Evolutionary conservation across 768 basidiomycete genomes (phyloP), one percentile per base, ranked within the genome.

Genomic region (Calocybe gangraenosa): DNA sequence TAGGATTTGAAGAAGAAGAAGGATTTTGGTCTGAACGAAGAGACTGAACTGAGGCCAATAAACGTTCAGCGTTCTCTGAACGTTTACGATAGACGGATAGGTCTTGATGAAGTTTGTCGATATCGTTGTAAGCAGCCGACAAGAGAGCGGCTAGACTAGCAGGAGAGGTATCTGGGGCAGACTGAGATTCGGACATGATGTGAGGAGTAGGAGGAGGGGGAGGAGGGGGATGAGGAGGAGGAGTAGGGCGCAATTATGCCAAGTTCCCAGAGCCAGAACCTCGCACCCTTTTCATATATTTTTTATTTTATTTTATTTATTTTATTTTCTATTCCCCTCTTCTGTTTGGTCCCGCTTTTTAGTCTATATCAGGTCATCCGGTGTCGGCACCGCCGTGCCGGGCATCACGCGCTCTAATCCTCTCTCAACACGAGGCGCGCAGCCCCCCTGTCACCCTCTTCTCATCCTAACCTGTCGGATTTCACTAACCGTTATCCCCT

Each of bases 131-230:
- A 37, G 76, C 69, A 30, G 72, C 65, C 3, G 75, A 57, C 57
- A 86, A 78, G 38, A 84, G 71, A 6, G 66, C 53, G 11, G 82
- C 81, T 55, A 85, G 78, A 47, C 76, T 72, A 1, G 79, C 64
- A 52, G 57, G 52, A 1, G 57, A 43, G 1, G 38, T 41, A 1
- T 42, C 7, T 20, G 50, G 37, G 11, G 25, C 5, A 6, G 11
- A 11, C 25, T 28, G 25, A 28, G 25, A 11, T 6, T 28, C 25
- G 25, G 25, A 28, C 25, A 28, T 36, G 42, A 18, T 25, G 11
- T 22, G 10, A 2, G 20, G 44, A 15, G 39, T 43, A 31, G 37
- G 32, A 36, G 8, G 40, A 30, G 17, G 18, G 44, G 41, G 6
- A 37, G 21, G 28, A 7, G 42, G 40, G 18, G 48, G 18, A 22